These are phyloP conservation scores for Endocalyx cinctus DNA, from an alignment of 2,329 filamentous ascomycete species.

Conservation along the genomic window DNA sequence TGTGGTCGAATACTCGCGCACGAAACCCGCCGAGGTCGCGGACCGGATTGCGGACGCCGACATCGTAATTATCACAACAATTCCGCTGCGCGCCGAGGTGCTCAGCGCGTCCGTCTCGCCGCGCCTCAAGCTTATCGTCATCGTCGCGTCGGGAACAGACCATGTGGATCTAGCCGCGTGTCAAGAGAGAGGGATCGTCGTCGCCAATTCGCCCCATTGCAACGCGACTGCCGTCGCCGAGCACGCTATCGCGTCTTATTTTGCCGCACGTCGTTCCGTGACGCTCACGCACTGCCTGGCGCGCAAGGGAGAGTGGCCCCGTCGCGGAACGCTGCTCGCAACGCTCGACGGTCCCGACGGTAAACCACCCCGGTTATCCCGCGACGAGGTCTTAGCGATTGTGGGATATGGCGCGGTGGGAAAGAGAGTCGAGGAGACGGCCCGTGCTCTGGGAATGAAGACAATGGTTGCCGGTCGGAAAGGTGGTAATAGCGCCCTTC, in stretches of 20 bases:
- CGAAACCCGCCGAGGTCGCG: constrained; percentile 18
- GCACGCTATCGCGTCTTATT: constrained; percentile 45
- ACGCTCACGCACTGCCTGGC: constrained; percentile 24
- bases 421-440: constrained; percentile 15
- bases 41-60: constrained; percentile 30
- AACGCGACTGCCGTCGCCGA: constrained; percentile 34
- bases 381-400: constrained; percentile 23
- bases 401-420: constrained; percentile 28
- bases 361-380: constrained; percentile 19
- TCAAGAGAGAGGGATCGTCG: constrained; percentile 24
- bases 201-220: constrained; percentile 33
- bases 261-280: constrained; percentile 32
- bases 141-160: constrained; percentile 34
- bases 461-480: constrained; percentile 23
- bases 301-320: constrained; percentile 22
- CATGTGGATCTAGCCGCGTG: constrained; percentile 32
- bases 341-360: constrained; percentile 19
- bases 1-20: constrained; percentile 22
- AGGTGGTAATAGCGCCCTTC: constrained; percentile 8
- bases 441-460: constrained; percentile 21
- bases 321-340: constrained; percentile 18
- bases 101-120: background rate
- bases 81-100: constrained; percentile 18
- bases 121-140: constrained; percentile 21
- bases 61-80: constrained; percentile 26